A percentile compares a stretch with the other conserved stretches of the same genome.
Conservation (phyloP, 1,284 basidiomycete species). For the Irpex rosettiformis region DNA sequence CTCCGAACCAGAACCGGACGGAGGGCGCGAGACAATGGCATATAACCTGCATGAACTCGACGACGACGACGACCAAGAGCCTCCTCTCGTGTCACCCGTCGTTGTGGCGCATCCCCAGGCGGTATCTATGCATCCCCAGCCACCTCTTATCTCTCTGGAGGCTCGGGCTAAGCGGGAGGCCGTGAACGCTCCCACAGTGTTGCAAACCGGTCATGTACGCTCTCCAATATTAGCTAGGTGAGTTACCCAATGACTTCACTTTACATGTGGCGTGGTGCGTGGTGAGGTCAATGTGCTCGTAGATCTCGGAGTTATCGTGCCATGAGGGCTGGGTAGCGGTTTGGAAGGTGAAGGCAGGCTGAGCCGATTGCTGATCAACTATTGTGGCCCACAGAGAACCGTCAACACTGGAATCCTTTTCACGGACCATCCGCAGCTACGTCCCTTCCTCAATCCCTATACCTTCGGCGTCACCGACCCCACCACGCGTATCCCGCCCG, state of each 20-base stretch:
- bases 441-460: slow-evolving; percentile 51
- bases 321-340: background rate
- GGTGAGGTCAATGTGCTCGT: background rate
- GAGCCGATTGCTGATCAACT: background rate
- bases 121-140: slow-evolving; percentile 3
- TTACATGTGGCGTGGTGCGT: background rate
- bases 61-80: background rate
- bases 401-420: slow-evolving; percentile 47
- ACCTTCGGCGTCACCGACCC: slow-evolving; percentile 42
- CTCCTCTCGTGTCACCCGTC: background rate
- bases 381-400: slow-evolving; percentile 34
- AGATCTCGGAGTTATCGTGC: background rate
- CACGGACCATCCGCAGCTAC: slow-evolving; percentile 48
- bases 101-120: background rate
- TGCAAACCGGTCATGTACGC: slow-evolving; percentile 22
- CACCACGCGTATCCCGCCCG: slow-evolving; percentile 47
- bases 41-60: background rate
- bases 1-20: slow-evolving; percentile 13
- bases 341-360: background rate
- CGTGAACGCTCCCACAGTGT: background rate
- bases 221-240: slow-evolving; percentile 28
- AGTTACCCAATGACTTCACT: slow-evolving; percentile 13
- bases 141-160: background rate
- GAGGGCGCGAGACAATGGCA: slow-evolving; percentile 4
- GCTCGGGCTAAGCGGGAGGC: background rate